Evolutionary conservation across 2,329 filamentous ascomycete genomes (phyloP), one percentile per base, ranked within the genome.

Genomic region (Colletotrichum eleusines): DNA sequence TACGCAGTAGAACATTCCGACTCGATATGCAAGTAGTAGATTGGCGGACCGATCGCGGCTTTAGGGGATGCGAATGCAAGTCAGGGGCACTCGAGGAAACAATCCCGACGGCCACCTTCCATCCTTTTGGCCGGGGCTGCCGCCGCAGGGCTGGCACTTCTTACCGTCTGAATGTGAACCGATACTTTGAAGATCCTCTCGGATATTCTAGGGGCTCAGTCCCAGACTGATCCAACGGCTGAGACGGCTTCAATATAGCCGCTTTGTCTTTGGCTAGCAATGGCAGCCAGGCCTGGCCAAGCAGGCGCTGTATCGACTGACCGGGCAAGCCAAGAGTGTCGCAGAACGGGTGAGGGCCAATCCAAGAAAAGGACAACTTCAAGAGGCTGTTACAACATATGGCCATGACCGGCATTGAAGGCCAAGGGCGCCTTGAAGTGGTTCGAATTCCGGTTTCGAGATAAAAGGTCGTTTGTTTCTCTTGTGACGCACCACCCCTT

Each of bases 1-100:
- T 61, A n/a, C n/a, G n/a, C n/a, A n/a, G n/a, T n/a, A 57, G 60
- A 62, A 66, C 42, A 42, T 70, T 66, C 69, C 55, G 38, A 51
- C 54, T 62, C 20, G 42, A 57, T 42, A 40, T 53, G 68, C 31
- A 63, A 63, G 63, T 54, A 50, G 54, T n/a, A 42, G 58, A 68
- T 42, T 42, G 33, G 55, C 18, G 33, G 33, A 46, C 31, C 42
- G 14, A 11, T n/a, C 53, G 40, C 23, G 55, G 60, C 38, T 51
- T 50, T 18, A 12, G 33, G 59, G 42, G 26, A 31, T 33, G 31
- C 40, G 48, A 44, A 38, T 31, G 57, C 48, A 55, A 69, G 48
- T 20, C n/a, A 40, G 54, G 28, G 31, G 46, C 55, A 16, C 55
- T 66, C 50, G 55, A 70, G 63, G 48, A 63, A 46, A 40, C 44